phyloP scores from a whole-genome alignment of 805 yeast genomes.

The Candida xyloterini region DNA sequence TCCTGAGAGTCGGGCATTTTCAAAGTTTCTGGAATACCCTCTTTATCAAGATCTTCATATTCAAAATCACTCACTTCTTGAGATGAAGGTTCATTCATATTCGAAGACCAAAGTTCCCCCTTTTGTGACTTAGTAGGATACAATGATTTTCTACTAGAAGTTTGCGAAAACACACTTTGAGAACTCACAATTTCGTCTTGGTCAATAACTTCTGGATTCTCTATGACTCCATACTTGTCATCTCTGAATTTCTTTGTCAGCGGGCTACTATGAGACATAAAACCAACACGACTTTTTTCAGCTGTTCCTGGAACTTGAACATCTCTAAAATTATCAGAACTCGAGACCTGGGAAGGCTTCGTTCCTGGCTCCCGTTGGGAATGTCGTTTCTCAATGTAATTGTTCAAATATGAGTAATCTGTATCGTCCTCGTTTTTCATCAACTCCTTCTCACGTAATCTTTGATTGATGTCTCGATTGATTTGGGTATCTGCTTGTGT shows the following conservation, averaged over 20 bases:
- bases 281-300: constrained; percentile 12
- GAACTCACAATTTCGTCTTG: constrained; percentile 20
- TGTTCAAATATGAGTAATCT: constrained; percentile 10
- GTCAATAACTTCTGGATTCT: constrained; percentile 7
- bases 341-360: constrained; percentile 1
- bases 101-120: constrained; percentile 10
- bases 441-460: constrained; percentile 12
- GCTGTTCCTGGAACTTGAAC: constrained; percentile 26
- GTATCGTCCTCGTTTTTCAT: constrained; percentile 7
- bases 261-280: constrained; percentile 15
- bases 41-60: constrained; percentile 5
- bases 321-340: constrained; percentile 9
- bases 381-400: constrained; percentile 6
- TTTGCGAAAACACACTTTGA: constrained; percentile 14
- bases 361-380: constrained; percentile 1
- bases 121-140: background rate
- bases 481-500: constrained; percentile 24
- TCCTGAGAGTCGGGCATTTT: constrained; percentile 8
- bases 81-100: constrained; percentile 20
- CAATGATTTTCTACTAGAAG: background rate
- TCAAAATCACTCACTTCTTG: constrained; percentile 22
- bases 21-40: constrained; percentile 6
- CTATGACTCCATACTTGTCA: background rate
- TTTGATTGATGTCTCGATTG: constrained; percentile 21
- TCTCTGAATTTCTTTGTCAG: constrained; percentile 1